These are phyloP conservation scores for Taphrina populina DNA, from an alignment of 1,139 yeast species.

Conservation along the genomic window DNA sequence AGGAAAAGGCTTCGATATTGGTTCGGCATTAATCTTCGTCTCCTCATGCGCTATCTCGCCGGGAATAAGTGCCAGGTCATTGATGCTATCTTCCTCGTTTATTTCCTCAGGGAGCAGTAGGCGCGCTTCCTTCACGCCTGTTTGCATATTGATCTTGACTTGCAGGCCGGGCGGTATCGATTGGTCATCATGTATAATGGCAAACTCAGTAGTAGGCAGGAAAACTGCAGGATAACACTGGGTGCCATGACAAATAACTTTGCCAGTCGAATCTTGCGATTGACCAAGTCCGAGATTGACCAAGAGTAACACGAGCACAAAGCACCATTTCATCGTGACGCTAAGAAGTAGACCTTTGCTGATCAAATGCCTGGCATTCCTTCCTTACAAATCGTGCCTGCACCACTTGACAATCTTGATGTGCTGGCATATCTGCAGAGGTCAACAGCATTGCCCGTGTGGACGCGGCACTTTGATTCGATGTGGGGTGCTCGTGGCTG, in stretches of 20 bases:
- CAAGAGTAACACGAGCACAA: neutral
- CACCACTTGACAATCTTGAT: no score
- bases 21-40: neutral
- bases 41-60: conserved; percentile 32
- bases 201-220: conserved; percentile 67
- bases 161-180: conserved; percentile 53
- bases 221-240: conserved; percentile 64
- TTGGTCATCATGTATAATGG: conserved; percentile 48
- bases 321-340: neutral
- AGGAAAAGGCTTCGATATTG: conserved; percentile 8
- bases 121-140: conserved; percentile 67
- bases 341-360: neutral
- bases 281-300: neutral
- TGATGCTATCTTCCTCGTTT: neutral
- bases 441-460: no score
- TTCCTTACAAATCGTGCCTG: neutral
- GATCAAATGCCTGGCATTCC: neutral
- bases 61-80: conserved; percentile 20
- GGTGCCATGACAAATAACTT: conserved; percentile 29
- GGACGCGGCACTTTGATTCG: no score
- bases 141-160: conserved; percentile 66
- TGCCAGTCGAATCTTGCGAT: neutral
- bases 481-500: no score
- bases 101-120: conserved; percentile 42
- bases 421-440: no score